Evolutionary conservation across 345 rosid species (phyloP).

Genomic region (Balakata baccata): DNA sequence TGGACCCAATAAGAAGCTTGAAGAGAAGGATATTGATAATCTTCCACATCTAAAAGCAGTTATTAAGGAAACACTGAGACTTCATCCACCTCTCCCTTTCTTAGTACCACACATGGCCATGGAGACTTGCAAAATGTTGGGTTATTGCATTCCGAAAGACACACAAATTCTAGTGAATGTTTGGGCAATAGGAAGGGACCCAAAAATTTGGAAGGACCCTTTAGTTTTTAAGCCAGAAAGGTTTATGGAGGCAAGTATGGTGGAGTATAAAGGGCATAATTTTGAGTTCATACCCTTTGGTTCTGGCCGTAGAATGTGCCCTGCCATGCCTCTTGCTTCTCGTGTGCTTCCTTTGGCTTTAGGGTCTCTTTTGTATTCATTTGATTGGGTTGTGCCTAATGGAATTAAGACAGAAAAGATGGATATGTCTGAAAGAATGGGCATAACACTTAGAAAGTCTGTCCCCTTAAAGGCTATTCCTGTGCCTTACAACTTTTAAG

Average conservation of each 20-base stretch:
- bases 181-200: slow-evolving; percentile 64
- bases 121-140: slow-evolving; percentile 49
- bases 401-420: slow-evolving; percentile 44
- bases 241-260: slow-evolving; percentile 37
- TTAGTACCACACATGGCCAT: slow-evolving; percentile 81
- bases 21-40: slow-evolving; percentile 51
- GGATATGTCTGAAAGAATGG: slow-evolving; percentile 69
- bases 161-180: slow-evolving; percentile 70
- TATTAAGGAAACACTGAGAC: slow-evolving; percentile 68
- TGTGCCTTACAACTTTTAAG: slow-evolving; percentile 26
- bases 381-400: slow-evolving; percentile 56
- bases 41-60: slow-evolving; percentile 70
- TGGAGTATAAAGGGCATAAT: slow-evolving; percentile 63
- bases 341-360: slow-evolving; percentile 59
- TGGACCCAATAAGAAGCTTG: slow-evolving; percentile 34
- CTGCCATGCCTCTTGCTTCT: slow-evolving; percentile 64
- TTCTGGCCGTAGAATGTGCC: slow-evolving; percentile 85
- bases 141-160: slow-evolving; percentile 60
- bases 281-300: slow-evolving; percentile 76
- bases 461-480: slow-evolving; percentile 62
- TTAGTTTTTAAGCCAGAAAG: slow-evolving; percentile 61
- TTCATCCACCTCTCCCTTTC: slow-evolving; percentile 79
- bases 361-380: slow-evolving; percentile 55
- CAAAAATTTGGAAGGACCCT: slow-evolving; percentile 58
- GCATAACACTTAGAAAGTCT: slow-evolving; percentile 58